These are phyloP conservation scores for Saccharomycopsis microspora DNA, from an alignment of 805 yeast species.

Conservation along the genomic window DNA sequence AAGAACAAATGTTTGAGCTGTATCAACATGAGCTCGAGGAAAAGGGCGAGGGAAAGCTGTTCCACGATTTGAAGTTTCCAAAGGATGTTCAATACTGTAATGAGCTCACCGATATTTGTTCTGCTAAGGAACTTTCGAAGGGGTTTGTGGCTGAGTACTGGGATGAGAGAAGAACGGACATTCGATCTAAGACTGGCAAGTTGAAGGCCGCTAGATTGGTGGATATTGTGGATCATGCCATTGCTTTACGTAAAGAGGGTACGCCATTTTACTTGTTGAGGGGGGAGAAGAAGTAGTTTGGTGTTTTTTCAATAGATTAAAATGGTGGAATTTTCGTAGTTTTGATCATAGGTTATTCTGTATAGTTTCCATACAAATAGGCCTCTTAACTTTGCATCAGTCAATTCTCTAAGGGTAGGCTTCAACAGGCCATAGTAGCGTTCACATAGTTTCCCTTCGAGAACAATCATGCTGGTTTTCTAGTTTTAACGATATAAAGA, in stretches of 20 bases:
- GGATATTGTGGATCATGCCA: background rate
- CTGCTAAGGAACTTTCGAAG: background rate
- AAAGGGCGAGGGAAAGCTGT: no score
- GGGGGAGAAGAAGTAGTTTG: background rate
- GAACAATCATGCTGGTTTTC: no score
- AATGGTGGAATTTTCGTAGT: no score
- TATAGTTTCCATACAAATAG: no score
- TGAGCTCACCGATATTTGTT: background rate
- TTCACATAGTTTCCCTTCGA: no score
- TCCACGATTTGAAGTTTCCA: background rate
- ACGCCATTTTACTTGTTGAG: background rate
- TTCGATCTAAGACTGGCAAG: background rate
- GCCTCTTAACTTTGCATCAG: no score
- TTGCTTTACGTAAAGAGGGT: background rate
- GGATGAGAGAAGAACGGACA: background rate
- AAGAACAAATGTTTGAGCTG: conserved; percentile 28
- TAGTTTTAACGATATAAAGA: no score
- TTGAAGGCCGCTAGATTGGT: background rate
- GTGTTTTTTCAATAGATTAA: background rate
- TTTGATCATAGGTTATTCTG: no score
- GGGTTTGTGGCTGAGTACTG: background rate
- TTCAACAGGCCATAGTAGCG: no score
- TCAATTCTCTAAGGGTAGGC: no score
- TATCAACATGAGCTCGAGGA: no score
- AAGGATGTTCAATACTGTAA: background rate